phyloP scores from a whole-genome alignment of 73 alveolate species.

The Paramecium bursaria region DNA sequence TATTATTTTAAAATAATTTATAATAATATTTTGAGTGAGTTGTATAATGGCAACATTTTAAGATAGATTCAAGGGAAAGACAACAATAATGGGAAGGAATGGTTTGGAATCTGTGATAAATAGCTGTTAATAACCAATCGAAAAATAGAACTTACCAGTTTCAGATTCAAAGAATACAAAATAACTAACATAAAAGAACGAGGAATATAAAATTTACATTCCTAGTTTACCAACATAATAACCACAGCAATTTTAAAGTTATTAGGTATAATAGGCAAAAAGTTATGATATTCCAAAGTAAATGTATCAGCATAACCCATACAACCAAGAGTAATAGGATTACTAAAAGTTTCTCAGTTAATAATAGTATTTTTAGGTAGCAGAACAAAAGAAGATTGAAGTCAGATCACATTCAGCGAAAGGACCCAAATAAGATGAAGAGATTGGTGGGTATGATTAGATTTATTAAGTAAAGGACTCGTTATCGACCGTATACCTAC shows the following conservation, averaged over 20 bases:
- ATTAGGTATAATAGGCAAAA: background rate
- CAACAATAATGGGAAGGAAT: slow-evolving; percentile 57
- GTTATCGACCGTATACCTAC: slow-evolving; percentile 88
- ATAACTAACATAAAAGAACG: background rate
- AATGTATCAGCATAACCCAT: slow-evolving; percentile 35
- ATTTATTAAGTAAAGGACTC: too few relatives aligned
- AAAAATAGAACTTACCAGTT: background rate
- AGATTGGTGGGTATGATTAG: slow-evolving; percentile 6
- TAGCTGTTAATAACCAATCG: slow-evolving; percentile 41
- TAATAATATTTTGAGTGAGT: too few relatives aligned
- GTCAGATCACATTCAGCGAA: slow-evolving; percentile 40
- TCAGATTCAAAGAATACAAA: slow-evolving; percentile 12
- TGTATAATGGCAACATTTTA: slow-evolving; percentile 57
- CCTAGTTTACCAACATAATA: background rate
- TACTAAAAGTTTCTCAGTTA: background rate
- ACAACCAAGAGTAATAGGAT: background rate
- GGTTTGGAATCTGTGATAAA: slow-evolving; percentile 57
- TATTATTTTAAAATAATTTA: too few relatives aligned
- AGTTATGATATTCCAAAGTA: background rate
- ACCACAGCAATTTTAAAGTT: background rate
- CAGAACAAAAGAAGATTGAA: background rate
- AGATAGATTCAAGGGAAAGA: slow-evolving; percentile 55
- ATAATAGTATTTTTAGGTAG: slow-evolving; percentile 3
- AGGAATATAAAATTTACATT: background rate
- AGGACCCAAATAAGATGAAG: background rate